Conservation (phyloP, 768 basidiomycete genomes). For the Trametes coccinea region DNA sequence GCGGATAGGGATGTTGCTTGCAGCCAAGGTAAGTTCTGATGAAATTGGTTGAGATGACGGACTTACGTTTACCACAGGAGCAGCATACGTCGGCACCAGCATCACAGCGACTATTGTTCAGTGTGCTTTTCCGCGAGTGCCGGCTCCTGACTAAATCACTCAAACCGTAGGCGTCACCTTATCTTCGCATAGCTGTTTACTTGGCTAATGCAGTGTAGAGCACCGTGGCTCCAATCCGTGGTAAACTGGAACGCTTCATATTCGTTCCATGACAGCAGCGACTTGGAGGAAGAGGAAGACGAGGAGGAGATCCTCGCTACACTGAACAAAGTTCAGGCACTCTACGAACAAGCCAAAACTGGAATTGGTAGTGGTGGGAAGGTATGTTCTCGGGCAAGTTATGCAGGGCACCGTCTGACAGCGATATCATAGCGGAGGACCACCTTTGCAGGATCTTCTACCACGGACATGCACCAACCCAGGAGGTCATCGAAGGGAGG, state of each 20-base stretch:
- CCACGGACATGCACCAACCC: background rate
- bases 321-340: slow-evolving; percentile 44
- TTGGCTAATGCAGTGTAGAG: slow-evolving; percentile 5
- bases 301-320: slow-evolving; percentile 43
- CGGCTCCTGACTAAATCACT: slow-evolving; percentile 62
- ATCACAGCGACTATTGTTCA: slow-evolving; percentile 60
- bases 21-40: slow-evolving; percentile 49
- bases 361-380: slow-evolving; percentile 44
- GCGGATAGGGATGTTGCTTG: slow-evolving; percentile 54
- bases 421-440: slow-evolving; percentile 40
- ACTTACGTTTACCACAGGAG: slow-evolving; percentile 46
- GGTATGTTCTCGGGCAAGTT: slow-evolving; percentile 33
- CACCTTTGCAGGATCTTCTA: slow-evolving; percentile 34
- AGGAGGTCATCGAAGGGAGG: slow-evolving; percentile 1
- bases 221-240: slow-evolving; percentile 29
- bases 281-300: slow-evolving; percentile 24
- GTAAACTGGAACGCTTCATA: slow-evolving; percentile 36
- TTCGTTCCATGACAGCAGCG: slow-evolving; percentile 38
- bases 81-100: slow-evolving; percentile 47
- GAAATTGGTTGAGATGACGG: background rate
- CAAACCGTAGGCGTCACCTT: slow-evolving; percentile 49
- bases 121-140: slow-evolving; percentile 62
- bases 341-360: slow-evolving; percentile 55
- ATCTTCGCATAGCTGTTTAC: background rate
- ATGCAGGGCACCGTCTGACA: background rate